Evolutionary conservation across 2,329 filamentous ascomycete species (phyloP).

Genomic region (Sclerotinia borealis): DNA sequence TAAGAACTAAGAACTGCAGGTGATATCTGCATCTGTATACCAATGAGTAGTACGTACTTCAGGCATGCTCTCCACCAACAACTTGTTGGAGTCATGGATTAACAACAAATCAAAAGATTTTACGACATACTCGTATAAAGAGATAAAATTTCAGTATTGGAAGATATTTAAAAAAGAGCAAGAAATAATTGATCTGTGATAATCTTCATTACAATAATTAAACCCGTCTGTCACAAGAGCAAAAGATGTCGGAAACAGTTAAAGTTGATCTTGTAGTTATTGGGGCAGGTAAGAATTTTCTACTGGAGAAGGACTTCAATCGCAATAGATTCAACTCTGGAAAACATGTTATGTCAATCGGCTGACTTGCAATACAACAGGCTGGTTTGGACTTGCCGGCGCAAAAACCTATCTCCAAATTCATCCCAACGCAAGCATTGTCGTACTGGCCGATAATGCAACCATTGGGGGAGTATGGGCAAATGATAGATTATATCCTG

Average conservation of each 20-base stretch:
- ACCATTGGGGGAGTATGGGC: slow-evolving; percentile 67
- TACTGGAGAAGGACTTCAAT: neutral
- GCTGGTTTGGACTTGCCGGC: slow-evolving; percentile 46
- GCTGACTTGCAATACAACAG: neutral
- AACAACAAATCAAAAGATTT: neutral
- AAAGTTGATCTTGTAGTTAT: slow-evolving; percentile 3
- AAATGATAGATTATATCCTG: slow-evolving; percentile 58
- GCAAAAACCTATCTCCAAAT: slow-evolving; percentile 56
- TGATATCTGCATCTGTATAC: no score
- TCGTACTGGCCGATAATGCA: slow-evolving; percentile 50
- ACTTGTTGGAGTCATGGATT: neutral
- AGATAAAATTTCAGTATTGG: neutral
- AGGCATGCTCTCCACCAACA: neutral
- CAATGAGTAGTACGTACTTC: no score
- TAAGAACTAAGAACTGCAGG: neutral
- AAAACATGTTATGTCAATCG: neutral
- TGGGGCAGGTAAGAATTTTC: slow-evolving; percentile 3
- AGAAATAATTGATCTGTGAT: neutral
- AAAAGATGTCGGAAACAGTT: neutral
- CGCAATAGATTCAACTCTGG: neutral
- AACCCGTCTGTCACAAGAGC: neutral
- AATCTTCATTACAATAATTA: neutral
- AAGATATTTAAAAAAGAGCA: neutral
- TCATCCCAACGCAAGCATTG: slow-evolving; percentile 50
- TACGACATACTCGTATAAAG: no score